phyloP scores from a whole-genome alignment of 208 protist species.

The Trypanosoma brucei region DNA sequence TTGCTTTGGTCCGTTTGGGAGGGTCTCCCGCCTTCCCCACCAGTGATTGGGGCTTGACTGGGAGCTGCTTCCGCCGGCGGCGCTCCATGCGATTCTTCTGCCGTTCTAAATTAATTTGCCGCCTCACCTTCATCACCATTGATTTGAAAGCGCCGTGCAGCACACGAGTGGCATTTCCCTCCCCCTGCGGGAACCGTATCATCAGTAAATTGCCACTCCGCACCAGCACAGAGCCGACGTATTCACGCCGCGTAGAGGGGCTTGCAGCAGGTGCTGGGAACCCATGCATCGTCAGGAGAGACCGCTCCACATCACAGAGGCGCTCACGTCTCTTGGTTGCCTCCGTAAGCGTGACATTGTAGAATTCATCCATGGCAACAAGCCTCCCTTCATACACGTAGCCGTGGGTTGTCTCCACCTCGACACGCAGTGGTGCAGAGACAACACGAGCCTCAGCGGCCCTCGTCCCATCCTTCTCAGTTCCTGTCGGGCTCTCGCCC shows the following conservation, averaged over 20 bases:
- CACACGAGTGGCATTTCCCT: constrained; percentile 2
- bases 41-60: background rate
- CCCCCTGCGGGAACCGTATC: constrained; percentile 43
- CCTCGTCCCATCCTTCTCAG: background rate
- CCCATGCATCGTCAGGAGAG: constrained; percentile 18
- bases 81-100: constrained; percentile 56
- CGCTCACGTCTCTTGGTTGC: constrained; percentile 54
- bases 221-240: constrained; percentile 59
- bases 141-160: constrained; percentile 27
- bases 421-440: constrained; percentile 39
- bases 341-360: constrained; percentile 70
- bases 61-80: constrained; percentile 32
- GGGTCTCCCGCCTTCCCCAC: background rate
- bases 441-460: background rate
- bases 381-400: constrained; percentile 77
- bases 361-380: constrained; percentile 54
- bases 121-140: constrained; percentile 48
- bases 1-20: background rate
- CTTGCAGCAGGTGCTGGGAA: constrained; percentile 28
- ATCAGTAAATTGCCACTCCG: constrained; percentile 76
- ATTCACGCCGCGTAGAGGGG: constrained; percentile 43
- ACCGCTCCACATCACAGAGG: constrained; percentile 55
- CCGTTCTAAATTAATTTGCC: constrained; percentile 39
- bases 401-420: constrained; percentile 81
- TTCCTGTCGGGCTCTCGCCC: background rate